Conservation (phyloP, 2,329 filamentous ascomycete species). For the Alternaria gaisen region DNA sequence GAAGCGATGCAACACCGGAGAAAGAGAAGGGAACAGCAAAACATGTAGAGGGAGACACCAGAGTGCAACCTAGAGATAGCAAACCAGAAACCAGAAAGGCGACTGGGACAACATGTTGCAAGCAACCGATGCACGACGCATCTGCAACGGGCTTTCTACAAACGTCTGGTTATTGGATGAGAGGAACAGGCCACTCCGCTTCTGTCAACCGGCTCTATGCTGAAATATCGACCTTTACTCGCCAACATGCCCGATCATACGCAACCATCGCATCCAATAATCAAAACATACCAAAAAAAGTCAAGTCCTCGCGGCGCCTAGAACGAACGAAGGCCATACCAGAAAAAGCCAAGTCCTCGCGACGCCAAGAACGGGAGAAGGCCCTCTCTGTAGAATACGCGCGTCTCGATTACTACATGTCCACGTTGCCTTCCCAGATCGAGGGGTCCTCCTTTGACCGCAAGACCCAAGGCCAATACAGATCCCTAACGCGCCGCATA, state of each 20-base stretch:
- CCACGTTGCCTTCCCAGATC: constrained; percentile 8
- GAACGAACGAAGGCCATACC: not conserved
- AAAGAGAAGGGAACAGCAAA: constrained; percentile 17
- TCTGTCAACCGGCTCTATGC: constrained; percentile 30
- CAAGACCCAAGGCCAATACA: constrained; percentile 36
- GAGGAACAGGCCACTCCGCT: not conserved
- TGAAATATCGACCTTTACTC: constrained; percentile 36
- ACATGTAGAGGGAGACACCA: not conserved
- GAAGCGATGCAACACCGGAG: constrained; percentile 19
- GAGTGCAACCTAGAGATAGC: not conserved
- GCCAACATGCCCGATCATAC: constrained; percentile 22
- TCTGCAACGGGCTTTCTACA: constrained; percentile 10
- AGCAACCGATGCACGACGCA: not conserved
- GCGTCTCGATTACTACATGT: constrained; percentile 22
- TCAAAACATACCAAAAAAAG: not conserved
- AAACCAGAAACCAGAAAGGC: not conserved
- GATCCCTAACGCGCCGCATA: constrained; percentile 41
- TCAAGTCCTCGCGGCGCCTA: not conserved
- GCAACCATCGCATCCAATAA: constrained; percentile 6
- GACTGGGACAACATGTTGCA: not conserved
- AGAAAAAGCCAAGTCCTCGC: not conserved
- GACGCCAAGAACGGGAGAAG: constrained; percentile 7
- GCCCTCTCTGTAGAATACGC: constrained; percentile 14
- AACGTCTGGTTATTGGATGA: constrained; percentile 1
- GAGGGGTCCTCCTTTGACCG: not conserved